Evolutionary conservation across 768 basidiomycete genomes (phyloP), one percentile per base, ranked within the genome.

Genomic region (Lyophyllum decastes): DNA sequence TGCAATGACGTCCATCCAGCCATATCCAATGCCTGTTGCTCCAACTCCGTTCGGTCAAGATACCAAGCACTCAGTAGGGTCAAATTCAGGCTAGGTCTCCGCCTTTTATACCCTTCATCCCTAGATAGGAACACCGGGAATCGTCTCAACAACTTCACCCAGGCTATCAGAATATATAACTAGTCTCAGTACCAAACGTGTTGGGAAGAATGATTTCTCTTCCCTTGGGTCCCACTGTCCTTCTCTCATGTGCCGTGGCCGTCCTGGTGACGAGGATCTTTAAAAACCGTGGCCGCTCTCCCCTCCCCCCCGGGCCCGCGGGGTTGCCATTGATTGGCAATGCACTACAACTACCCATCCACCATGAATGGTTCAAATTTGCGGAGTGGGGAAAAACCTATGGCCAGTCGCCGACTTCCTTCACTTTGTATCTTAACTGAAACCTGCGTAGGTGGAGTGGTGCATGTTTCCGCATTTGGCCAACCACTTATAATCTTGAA

Each of bases 401-500:
- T 40, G 24, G 21, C 44, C 47, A 9, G 65, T 47, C 8, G 10
- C 26, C 5, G 11, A 17, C 6, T 26, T 47, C 46, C 16, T 19
- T 26, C 24, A 16, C 17, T 47, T 7, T 16, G 1, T 25, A 12
- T n/a, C 4, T 7, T 16, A 24, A 8, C 46, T 47, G 25, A 47
- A 26, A 30, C 30, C 30, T 30, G 4, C 17, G 46, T 47, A 54
- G 57, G 57, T 27, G 45, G 47, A 11, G 40, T 58, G n/a, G 24
- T 53, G 8, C 25, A 52, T 14, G 51, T 57, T 11, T 51, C 58
- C 10, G 46, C 61, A 10, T 43, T 68, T 4, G 65, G 67, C 6
- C 61, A 61, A 16, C 52, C 63, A 9, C 65, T 73, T 52, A 58
- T 75, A 43, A 59, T 75, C 47, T 54, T 75, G n/a, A 73, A 74